phyloP scores from a whole-genome alignment of 768 basidiomycete species.

The Pleurotus platypus region DNA sequence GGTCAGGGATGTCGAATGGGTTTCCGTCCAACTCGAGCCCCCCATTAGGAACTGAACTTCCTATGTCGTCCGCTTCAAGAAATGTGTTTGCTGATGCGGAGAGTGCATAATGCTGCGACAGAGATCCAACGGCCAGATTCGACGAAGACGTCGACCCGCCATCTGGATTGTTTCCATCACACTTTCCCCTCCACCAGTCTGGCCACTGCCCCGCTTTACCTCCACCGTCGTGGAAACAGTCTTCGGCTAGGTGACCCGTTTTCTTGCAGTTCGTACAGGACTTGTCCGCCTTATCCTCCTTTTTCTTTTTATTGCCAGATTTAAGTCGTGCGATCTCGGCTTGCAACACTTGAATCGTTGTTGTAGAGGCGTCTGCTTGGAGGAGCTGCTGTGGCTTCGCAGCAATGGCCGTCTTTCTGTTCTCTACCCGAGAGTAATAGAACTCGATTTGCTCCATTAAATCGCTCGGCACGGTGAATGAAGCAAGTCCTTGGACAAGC shows the following conservation, averaged over 20 bases:
- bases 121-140: too few species aligned
- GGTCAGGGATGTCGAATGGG: too few species aligned
- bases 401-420: not conserved
- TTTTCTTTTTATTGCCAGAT: not conserved
- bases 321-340: not conserved
- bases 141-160: too few species aligned
- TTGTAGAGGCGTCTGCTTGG: not conserved
- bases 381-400: not conserved
- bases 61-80: too few species aligned
- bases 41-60: too few species aligned
- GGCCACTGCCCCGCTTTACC: too few species aligned
- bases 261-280: conserved; percentile 18
- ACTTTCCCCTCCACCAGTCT: too few species aligned
- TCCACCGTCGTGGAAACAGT: too few species aligned
- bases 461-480: conserved; percentile 6
- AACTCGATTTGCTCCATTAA: conserved; percentile 7
- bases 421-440: conserved; percentile 9
- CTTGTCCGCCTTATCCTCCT: not conserved
- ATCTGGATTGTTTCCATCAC: not conserved
- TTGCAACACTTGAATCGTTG: conserved; percentile 4
- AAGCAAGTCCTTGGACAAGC: conserved; percentile 14
- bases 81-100: too few species aligned
- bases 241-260: too few species aligned
- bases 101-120: too few species aligned
- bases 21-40: too few species aligned